These are phyloP conservation scores for Candida qinlingensis DNA, from an alignment of 805 yeast species.

Conservation along the genomic window DNA sequence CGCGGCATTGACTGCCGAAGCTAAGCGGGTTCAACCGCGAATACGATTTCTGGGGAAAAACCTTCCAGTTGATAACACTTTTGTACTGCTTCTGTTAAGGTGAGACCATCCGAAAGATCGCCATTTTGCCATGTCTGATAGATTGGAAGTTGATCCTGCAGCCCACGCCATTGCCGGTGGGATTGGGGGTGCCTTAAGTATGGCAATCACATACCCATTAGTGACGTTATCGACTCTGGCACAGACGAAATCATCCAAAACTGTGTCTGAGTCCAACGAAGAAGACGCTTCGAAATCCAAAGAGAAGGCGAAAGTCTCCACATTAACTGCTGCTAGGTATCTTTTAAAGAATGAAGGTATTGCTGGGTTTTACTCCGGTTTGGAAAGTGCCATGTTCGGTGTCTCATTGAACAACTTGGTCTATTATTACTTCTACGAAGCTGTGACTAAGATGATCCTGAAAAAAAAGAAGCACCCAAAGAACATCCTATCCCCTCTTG, in stretches of 20 bases:
- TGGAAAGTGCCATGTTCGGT: constrained; percentile 84
- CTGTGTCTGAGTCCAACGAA: constrained; percentile 13
- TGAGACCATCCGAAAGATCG: no score
- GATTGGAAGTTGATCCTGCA: constrained; percentile 23
- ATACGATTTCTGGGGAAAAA: neutral
- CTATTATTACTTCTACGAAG: constrained; percentile 87
- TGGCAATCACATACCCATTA: constrained; percentile 85
- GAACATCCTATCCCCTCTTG: constrained; percentile 17
- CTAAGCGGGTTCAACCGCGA: neutral
- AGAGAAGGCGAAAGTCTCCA: constrained; percentile 17
- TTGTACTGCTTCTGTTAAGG: no score
- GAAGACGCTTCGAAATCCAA: constrained; percentile 6
- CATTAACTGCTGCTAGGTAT: constrained; percentile 37
- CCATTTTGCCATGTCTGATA: constrained; percentile 14
- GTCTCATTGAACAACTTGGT: constrained; percentile 81
- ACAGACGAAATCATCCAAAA: constrained; percentile 50
- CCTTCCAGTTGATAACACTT: neutral
- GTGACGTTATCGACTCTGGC: constrained; percentile 84
- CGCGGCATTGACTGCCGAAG: neutral
- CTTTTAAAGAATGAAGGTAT: constrained; percentile 57
- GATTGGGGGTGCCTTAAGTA: constrained; percentile 84
- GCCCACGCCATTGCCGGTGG: constrained; percentile 96
- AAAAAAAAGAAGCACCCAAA: constrained; percentile 17
- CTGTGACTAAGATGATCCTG: constrained; percentile 46
- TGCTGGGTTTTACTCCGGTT: constrained; percentile 72